Evolutionary conservation across 2,329 filamentous ascomycete species (phyloP), one percentile per base, ranked within the genome.

Genomic region (Coleophoma eucalyptorum): DNA sequence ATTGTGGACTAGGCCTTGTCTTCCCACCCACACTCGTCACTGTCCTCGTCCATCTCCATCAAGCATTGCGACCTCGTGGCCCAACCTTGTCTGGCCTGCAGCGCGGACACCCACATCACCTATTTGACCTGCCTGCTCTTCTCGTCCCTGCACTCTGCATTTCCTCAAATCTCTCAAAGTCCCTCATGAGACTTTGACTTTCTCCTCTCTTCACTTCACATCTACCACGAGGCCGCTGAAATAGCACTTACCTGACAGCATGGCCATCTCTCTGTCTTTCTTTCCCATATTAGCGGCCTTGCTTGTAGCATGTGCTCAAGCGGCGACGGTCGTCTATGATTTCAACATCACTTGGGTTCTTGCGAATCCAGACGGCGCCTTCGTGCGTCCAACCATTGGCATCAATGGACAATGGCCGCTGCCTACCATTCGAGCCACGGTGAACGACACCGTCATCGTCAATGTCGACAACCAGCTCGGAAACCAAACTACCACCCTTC

Each of bases 371-470:
- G 89, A 93, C 69, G 84, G 83, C 19, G 72, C 76, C 7, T 77
- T 77, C 52, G 73, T 79, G 37, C 78, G 88, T 32, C 77, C 82
- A n/a, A 79, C 80, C 3, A 89, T 93, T 63, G 87, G 86, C 43
- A 86, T 94, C 70, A 93, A 94, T 61, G 81, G 80, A 4, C 67
- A 84, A 69, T 90, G 88, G 86, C 89, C 89, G 2, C 77, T 87
- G 48, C 89, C 89, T 1, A 67, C 70, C 21, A 84, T 90, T 50
- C 75, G 79, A 47, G 84, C 79, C 35, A 77, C 76, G 44, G 71
- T 83, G 46, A 85, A 85, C 51, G 86, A 89, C 50, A 56, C 54
- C 32, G 68, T 84, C 5, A 61, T 69, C 21, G 65, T 68, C 33
- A 63, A 68, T 48, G 66, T 73, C 19, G 65, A 67, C 21, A 69